These are phyloP conservation scores for Cystofilobasidium macerans DNA, from an alignment of 768 basidiomycete species.

Conservation along the genomic window DNA sequence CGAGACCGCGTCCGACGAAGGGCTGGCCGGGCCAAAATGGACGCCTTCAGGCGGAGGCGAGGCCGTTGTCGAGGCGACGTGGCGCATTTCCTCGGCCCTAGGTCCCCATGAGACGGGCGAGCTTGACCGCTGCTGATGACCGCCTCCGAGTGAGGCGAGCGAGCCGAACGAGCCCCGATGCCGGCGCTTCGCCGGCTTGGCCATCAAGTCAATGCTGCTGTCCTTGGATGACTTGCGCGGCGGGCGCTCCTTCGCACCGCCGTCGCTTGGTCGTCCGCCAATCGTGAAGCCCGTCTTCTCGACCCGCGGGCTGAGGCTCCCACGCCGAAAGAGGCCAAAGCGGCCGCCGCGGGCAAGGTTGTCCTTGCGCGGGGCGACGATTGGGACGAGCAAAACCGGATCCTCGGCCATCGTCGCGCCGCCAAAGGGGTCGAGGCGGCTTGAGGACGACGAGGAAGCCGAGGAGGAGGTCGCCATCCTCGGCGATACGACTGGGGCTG, in stretches of 20 bases:
- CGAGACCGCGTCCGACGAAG: not conserved
- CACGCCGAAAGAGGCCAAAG: not conserved
- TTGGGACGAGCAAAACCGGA: not conserved
- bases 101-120: not conserved
- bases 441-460: not conserved
- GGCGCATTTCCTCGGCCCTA: not conserved
- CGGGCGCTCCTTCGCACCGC: not conserved
- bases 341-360: not conserved
- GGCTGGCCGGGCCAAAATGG: not conserved
- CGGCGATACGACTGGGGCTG: too few species aligned
- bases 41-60: not conserved
- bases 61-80: not conserved
- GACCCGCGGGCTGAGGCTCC: not conserved
- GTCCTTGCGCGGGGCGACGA: constrained; percentile 2
- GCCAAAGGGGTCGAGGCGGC: not conserved
- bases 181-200: not conserved
- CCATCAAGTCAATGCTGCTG: not conserved
- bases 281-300: constrained; percentile 1
- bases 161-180: constrained; percentile 6
- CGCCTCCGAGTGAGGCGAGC: not conserved
- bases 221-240: not conserved
- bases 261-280: not conserved
- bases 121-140: not conserved
- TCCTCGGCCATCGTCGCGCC: not conserved
- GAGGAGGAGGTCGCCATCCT: too few species aligned